Percentiles rank a stretch among this genome's conserved stretches.
Evolutionary conservation across 1,139 yeast species (phyloP).

Genomic region (Candida tetrigidarum): DNA sequence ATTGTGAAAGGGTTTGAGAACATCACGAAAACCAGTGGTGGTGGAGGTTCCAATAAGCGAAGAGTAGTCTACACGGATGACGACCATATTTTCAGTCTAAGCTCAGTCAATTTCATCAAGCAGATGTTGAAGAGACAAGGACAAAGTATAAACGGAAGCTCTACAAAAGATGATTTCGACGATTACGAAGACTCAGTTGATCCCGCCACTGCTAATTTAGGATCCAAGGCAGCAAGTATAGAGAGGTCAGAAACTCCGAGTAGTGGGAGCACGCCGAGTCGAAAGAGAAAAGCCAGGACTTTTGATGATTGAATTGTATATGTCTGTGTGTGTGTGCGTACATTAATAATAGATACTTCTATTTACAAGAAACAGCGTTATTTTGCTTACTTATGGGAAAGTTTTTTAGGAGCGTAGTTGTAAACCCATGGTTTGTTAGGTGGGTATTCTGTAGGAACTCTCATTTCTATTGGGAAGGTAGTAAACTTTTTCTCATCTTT

Average conservation of each 20-base stretch:
- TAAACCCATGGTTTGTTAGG: slow-evolving; percentile 82
- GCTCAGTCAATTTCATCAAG: slow-evolving; percentile 74
- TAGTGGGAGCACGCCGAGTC: slow-evolving; percentile 30
- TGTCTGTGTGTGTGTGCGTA: neutral
- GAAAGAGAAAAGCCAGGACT: slow-evolving; percentile 40
- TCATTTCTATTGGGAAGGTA: slow-evolving; percentile 71
- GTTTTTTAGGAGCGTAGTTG: slow-evolving; percentile 42
- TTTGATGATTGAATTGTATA: slow-evolving; percentile 28
- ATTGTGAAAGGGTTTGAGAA: slow-evolving; percentile 90
- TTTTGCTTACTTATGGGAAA: slow-evolving; percentile 8
- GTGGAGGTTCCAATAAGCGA: slow-evolving; percentile 43
- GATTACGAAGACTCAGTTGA: slow-evolving; percentile 54
- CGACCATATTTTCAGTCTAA: slow-evolving; percentile 83
- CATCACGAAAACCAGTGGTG: slow-evolving; percentile 58
- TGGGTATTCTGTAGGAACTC: slow-evolving; percentile 93
- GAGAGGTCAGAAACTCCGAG: slow-evolving; percentile 9
- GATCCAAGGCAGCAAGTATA: slow-evolving; percentile 7
- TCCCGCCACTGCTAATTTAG: slow-evolving; percentile 21
- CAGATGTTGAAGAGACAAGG: slow-evolving; percentile 52
- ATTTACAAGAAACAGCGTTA: slow-evolving; percentile 12
- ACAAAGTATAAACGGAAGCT: slow-evolving; percentile 14
- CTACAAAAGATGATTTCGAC: slow-evolving; percentile 41
- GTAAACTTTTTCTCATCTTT: slow-evolving; percentile 34
- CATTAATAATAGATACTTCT: slow-evolving; percentile 1
- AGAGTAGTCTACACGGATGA: slow-evolving; percentile 69